These are phyloP conservation scores for Metschnikowia noctiluminum DNA, from an alignment of 805 yeast species.

Conservation along the genomic window DNA sequence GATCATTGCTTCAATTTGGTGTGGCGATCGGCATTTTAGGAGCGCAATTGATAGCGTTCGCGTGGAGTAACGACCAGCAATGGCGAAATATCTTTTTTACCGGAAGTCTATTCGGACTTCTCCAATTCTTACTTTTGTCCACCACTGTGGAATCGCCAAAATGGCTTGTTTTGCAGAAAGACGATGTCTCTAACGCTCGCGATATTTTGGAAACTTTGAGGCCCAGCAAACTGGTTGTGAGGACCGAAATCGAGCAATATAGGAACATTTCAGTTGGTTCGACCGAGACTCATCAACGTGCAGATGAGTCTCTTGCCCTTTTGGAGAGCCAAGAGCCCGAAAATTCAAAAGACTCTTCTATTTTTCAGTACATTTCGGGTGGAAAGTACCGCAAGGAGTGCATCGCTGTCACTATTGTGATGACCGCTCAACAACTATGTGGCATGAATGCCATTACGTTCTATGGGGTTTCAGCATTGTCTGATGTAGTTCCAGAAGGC, in stretches of 20 bases:
- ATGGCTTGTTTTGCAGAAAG: constrained; percentile 35
- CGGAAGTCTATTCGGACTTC: constrained; percentile 23
- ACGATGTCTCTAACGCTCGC: constrained; percentile 29
- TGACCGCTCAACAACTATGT: constrained; percentile 38
- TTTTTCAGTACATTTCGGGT: constrained; percentile 20
- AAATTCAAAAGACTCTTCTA: background rate
- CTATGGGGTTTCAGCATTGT: constrained; percentile 23
- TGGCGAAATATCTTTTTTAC: constrained; percentile 36
- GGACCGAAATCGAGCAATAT: constrained; percentile 38
- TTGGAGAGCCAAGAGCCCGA: background rate
- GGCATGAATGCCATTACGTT: constrained; percentile 27
- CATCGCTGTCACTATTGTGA: constrained; percentile 30
- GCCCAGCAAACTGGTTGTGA: constrained; percentile 28
- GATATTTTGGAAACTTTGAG: constrained; percentile 26
- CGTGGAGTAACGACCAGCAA: constrained; percentile 34
- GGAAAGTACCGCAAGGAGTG: constrained; percentile 23
- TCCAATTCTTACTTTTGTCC: constrained; percentile 31
- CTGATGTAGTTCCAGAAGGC: constrained; percentile 11
- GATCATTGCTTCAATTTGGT: constrained; percentile 37
- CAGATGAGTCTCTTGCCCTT: background rate
- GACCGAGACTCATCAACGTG: background rate
- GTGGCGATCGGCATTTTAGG: constrained; percentile 37
- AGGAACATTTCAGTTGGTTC: constrained; percentile 18
- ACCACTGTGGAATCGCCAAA: constrained; percentile 40
- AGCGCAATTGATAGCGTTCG: constrained; percentile 31